Evolutionary conservation across 495 filamentous ascomycete genomes (phyloP), one percentile per base, ranked within the genome.

Genomic region (Amphirosellinia nigrospora): DNA sequence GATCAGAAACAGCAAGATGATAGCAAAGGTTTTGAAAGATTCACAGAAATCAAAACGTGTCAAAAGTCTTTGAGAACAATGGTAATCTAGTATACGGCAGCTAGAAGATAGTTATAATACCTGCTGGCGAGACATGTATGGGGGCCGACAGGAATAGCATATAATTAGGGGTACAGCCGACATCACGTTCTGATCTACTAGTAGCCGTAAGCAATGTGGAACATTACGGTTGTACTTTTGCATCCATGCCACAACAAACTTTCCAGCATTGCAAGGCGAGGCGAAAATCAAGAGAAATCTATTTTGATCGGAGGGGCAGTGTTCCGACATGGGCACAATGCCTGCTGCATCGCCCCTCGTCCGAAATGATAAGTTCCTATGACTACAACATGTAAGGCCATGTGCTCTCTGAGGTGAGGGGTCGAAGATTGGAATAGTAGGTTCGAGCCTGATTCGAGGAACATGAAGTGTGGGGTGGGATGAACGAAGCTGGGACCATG

Each of bases 371-470:
- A 26, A 23, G 21, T 30, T 16, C 59, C n/a, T 23, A 63, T 63
- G 38, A 19, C 23, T 34, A n/a, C 39, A 21, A 3, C 26, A n/a
- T 63, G 39, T 63, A 63, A 15, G 39, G 32, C 60, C 1, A 16
- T 32, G 46, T 63, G 39, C 39, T 16, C 26, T 10, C 3, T 9
- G 11, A 45, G 23, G 39, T 46, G 38, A 32, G 38, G 60, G 60
- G 39, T 10, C 1, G 21, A 41, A 41, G n/a, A 3, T 28, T 21
- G 3, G 2, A 38, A 61, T 19, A 21, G 11, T 15, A 41, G 4
- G 1, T 28, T 36, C 39, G 55, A 50, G 61, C 61, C 30, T 64
- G 61, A 50, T 64, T 64, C n/a, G 39, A 48, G 41, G 61, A 21
- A 28, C 26, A 38, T 52, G 61, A 43, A 36, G 45, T 9, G 39